Evolutionary conservation across 1,139 yeast species (phyloP).

Genomic region (Candida albicans): DNA sequence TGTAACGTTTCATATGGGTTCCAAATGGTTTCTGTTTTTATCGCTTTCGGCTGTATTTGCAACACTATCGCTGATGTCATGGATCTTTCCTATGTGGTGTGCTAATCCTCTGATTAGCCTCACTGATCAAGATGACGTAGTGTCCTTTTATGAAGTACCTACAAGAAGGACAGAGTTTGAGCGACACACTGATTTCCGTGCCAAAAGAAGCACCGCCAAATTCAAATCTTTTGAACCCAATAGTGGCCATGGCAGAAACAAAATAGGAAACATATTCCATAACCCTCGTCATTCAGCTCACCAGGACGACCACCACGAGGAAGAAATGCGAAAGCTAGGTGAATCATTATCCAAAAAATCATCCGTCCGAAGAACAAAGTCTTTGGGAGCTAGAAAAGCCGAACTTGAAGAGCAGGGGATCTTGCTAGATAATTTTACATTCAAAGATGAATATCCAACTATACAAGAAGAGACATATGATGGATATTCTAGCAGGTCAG

Average conservation of each 20-base stretch:
- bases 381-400: conserved; percentile 4
- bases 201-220: not conserved
- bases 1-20: conserved; percentile 40
- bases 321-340: conserved; percentile 33
- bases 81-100: conserved; percentile 48
- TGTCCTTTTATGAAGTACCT: not conserved
- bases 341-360: conserved; percentile 30
- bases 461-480: conserved; percentile 16
- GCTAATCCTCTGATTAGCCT: conserved; percentile 31
- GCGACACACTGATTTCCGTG: not conserved
- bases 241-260: not conserved
- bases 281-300: not conserved
- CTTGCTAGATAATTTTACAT: conserved; percentile 10
- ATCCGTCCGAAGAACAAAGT: conserved; percentile 27
- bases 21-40: conserved; percentile 39
- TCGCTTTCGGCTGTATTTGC: conserved; percentile 12
- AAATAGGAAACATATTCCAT: conserved; percentile 1
- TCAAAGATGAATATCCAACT: conserved; percentile 19
- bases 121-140: not conserved
- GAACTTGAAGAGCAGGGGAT: conserved; percentile 10
- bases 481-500: conserved; percentile 17
- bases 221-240: not conserved
- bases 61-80: conserved; percentile 27
- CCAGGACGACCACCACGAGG: conserved; percentile 17
- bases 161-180: not conserved